Evolutionary conservation across 2,329 filamentous ascomycete species (phyloP).

Genomic region (Cladobotryum protrusum): DNA sequence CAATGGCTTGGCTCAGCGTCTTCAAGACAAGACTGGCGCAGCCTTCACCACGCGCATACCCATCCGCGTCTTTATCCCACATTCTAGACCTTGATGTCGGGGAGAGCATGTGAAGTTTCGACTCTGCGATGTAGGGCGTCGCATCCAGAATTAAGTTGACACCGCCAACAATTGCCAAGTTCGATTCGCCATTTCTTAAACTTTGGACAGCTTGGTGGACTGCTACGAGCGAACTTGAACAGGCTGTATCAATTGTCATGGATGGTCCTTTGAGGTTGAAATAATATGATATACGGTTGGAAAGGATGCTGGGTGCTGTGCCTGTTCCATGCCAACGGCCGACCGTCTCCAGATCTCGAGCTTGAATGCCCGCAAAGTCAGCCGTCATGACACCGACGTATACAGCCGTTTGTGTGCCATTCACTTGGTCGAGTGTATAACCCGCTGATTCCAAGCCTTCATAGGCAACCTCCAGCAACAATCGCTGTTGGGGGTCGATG

Average conservation of each 20-base stretch:
- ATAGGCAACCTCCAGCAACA: conserved; percentile 33
- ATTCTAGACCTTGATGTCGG: conserved; percentile 25
- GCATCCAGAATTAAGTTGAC: conserved; percentile 34
- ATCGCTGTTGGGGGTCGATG: conserved; percentile 16
- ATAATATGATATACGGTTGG: conserved; percentile 42
- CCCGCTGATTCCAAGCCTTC: conserved; percentile 34
- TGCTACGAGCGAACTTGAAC: conserved; percentile 40
- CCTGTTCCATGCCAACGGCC: conserved; percentile 37
- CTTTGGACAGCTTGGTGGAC: conserved; percentile 34
- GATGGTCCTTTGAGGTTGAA: conserved; percentile 41
- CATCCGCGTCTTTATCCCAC: conserved; percentile 39
- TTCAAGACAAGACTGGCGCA: conserved; percentile 1
- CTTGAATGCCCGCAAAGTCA: conserved; percentile 32
- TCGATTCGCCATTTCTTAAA: conserved; percentile 17
- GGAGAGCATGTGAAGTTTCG: conserved; percentile 13
- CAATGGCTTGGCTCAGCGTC: not conserved
- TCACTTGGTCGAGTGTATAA: conserved; percentile 14
- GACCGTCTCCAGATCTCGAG: conserved; percentile 20
- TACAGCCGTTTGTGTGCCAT: conserved; percentile 29
- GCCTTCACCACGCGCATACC: conserved; percentile 44
- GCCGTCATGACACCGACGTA: conserved; percentile 26
- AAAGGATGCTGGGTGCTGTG: conserved; percentile 32
- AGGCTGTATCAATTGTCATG: conserved; percentile 46
- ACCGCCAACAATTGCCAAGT: conserved; percentile 12
- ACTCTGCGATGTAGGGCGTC: conserved; percentile 8